These are phyloP conservation scores for Saururus chinensis DNA, from an alignment of 164 flowering plant species.

Conservation along the genomic window DNA sequence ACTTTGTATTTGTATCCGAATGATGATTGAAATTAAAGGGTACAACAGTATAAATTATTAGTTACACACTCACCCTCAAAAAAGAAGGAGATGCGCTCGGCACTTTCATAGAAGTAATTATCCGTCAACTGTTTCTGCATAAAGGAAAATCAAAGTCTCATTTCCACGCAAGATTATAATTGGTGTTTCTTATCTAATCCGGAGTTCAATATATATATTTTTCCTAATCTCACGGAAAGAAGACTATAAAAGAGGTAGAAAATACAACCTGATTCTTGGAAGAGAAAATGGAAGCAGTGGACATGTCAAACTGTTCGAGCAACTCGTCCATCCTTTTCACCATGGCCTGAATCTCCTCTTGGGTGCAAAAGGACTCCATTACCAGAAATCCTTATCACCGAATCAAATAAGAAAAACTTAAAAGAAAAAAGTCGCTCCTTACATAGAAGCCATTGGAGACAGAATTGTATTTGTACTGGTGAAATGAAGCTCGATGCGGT, in stretches of 20 bases:
- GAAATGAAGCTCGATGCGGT: neutral
- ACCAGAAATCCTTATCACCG: constrained; percentile 53
- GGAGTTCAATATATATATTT: no score
- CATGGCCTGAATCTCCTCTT: constrained; percentile 55
- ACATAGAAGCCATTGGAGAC: neutral
- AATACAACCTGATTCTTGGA: constrained; percentile 63
- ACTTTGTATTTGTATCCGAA: neutral
- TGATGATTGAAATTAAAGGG: neutral
- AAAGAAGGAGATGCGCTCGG: constrained; percentile 86
- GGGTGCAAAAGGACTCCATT: constrained; percentile 60
- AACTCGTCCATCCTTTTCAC: constrained; percentile 56
- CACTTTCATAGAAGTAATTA: constrained; percentile 83
- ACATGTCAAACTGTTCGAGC: constrained; percentile 53
- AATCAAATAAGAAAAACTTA: neutral
- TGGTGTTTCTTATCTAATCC: no score
- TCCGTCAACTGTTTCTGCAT: constrained; percentile 49
- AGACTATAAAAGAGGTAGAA: neutral
- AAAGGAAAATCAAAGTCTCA: neutral
- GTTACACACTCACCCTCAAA: constrained; percentile 61
- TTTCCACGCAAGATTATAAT: neutral
- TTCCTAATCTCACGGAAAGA: no score
- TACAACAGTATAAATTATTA: no score
- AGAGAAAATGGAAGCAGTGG: constrained; percentile 64
- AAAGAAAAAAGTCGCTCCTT: neutral
- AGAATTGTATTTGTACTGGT: neutral